Evolutionary conservation across 495 filamentous ascomycete species (phyloP).

Genomic region (Neurospora sp.): DNA sequence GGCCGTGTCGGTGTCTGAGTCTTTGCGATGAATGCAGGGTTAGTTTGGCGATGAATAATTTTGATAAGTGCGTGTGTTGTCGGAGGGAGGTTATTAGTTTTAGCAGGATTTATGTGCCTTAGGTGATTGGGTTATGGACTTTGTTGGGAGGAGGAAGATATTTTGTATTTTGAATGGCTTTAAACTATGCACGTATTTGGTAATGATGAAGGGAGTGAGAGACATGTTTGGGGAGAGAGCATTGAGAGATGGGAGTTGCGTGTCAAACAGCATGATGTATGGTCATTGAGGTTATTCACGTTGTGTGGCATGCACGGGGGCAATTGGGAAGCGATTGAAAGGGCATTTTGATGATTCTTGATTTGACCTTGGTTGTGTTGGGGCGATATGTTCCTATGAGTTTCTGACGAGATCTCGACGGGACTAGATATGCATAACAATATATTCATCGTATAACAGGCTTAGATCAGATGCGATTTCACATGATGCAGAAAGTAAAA

Average conservation of each 20-base stretch:
- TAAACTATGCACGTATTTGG: not conserved
- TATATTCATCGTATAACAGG: not conserved
- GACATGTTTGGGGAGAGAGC: not conserved
- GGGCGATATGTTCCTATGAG: not conserved
- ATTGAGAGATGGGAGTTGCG: not conserved
- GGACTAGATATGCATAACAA: not conserved
- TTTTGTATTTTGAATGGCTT: not conserved
- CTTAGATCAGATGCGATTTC: not conserved
- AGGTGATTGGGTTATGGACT: conserved; percentile 24
- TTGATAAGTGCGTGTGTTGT: conserved; percentile 89
- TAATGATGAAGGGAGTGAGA: not conserved
- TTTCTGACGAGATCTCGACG: not conserved
- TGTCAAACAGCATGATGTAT: not conserved
- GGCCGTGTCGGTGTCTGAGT: conserved; percentile 92
- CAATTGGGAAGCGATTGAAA: not conserved
- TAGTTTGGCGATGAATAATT: conserved; percentile 92
- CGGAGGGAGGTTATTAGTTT: conserved; percentile 78
- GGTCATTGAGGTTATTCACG: not conserved
- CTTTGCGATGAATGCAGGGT: conserved; percentile 93
- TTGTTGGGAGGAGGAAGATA: not conserved
- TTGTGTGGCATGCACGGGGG: not conserved
- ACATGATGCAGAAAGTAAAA: not conserved
- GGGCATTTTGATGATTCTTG: not conserved
- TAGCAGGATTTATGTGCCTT: conserved; percentile 84
- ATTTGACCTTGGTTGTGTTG: not conserved